A percentile compares a stretch with the other conserved stretches of the same genome.
These are phyloP conservation scores for Adansonia grandidieri DNA, from an alignment of 441 rosid species.

Conservation along the genomic window DNA sequence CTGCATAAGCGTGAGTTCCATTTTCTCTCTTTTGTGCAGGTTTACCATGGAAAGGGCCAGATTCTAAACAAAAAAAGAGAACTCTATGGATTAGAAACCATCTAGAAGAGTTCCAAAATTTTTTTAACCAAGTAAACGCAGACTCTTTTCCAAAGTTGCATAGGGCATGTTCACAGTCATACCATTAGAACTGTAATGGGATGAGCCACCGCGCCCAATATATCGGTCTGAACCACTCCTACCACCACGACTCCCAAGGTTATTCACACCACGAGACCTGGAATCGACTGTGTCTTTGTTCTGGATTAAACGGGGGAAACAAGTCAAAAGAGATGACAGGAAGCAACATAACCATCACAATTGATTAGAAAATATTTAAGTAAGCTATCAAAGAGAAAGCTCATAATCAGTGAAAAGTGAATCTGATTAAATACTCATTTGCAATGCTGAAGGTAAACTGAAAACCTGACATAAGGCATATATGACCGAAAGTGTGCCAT, in stretches of 20 bases:
- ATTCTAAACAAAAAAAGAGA: slow-evolving; percentile 50
- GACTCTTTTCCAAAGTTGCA: slow-evolving; percentile 20
- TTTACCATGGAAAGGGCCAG: slow-evolving; percentile 62
- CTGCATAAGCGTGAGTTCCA: slow-evolving; percentile 60
- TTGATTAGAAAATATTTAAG: background rate
- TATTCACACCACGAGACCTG: slow-evolving; percentile 62
- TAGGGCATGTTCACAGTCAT: slow-evolving; percentile 42
- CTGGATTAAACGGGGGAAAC: slow-evolving; percentile 45
- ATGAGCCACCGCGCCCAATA: slow-evolving; percentile 58
- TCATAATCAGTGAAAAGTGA: no score
- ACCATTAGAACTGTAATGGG: slow-evolving; percentile 60
- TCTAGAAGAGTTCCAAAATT: slow-evolving; percentile 7
- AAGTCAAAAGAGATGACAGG: slow-evolving; percentile 9
- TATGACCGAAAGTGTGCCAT: background rate
- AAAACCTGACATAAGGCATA: background rate
- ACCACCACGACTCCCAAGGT: slow-evolving; percentile 63
- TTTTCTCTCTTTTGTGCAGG: slow-evolving; percentile 76
- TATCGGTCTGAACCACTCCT: slow-evolving; percentile 75
- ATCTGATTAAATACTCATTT: background rate
- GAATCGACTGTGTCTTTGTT: slow-evolving; percentile 66
- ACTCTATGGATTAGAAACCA: slow-evolving; percentile 2
- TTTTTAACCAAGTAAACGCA: slow-evolving; percentile 9
- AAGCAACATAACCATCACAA: background rate
- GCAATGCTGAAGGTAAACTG: background rate
- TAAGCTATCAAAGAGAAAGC: background rate